A percentile compares a stretch with the other conserved stretches of the same genome.
Evolutionary conservation across 345 rosid species (phyloP).

Genomic region (Citrus inodora): DNA sequence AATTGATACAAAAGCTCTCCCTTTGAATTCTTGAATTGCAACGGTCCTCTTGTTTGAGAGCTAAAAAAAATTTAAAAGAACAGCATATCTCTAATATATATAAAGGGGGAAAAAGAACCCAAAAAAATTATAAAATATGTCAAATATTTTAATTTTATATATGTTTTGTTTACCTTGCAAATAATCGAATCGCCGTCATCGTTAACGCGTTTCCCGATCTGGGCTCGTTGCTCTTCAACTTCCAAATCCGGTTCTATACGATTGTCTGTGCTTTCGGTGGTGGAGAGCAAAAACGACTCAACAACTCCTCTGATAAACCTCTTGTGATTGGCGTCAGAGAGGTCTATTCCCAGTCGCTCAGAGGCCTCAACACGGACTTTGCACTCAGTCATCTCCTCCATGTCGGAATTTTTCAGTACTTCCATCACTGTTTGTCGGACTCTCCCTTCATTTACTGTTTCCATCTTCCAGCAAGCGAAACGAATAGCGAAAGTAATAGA

Average conservation of each 20-base stretch:
- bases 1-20: constrained; percentile 45
- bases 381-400: constrained; percentile 72
- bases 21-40: constrained; percentile 40
- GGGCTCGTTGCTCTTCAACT: constrained; percentile 6
- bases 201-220: constrained; percentile 19
- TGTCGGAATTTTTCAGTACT: constrained; percentile 49
- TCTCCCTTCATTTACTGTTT: constrained; percentile 23
- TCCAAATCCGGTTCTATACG: constrained; percentile 1
- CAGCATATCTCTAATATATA: background rate
- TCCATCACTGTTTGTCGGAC: constrained; percentile 57
- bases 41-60: constrained; percentile 55
- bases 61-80: constrained; percentile 33
- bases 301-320: constrained; percentile 51
- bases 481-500: background rate
- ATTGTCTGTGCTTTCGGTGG: constrained; percentile 16
- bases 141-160: background rate
- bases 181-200: constrained; percentile 40
- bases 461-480: constrained; percentile 27
- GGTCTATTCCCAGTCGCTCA: constrained; percentile 54
- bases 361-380: constrained; percentile 58
- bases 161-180: constrained; percentile 43
- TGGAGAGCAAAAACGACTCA: constrained; percentile 56
- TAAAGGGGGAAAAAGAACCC: background rate
- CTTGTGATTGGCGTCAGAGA: constrained; percentile 37
- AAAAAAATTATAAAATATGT: background rate